Percentiles rank a stretch among this genome's conserved stretches.
Conservation (phyloP, 805 yeast genomes). For the Metschnikowia shivogae region DNA sequence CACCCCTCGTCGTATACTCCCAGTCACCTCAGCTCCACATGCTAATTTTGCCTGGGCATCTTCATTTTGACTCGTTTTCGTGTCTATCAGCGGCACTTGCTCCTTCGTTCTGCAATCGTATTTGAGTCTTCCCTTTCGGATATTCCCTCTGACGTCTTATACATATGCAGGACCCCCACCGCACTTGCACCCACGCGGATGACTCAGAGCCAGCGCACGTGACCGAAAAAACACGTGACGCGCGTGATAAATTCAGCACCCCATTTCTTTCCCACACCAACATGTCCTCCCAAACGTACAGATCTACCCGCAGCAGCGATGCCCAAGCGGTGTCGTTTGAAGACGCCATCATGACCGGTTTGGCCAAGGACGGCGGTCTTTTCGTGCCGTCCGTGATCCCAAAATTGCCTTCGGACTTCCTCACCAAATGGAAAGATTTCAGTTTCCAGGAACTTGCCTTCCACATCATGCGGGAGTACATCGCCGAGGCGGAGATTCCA, state of each 20-base stretch:
- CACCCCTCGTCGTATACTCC: too few relatives aligned
- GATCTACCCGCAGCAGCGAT: slow-evolving; percentile 70
- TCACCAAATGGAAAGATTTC: slow-evolving; percentile 65
- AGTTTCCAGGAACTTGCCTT: slow-evolving; percentile 84
- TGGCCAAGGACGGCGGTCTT: slow-evolving; percentile 96
- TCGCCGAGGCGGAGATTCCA: slow-evolving; percentile 69
- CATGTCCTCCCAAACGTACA: slow-evolving; percentile 38
- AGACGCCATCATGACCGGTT: slow-evolving; percentile 81
- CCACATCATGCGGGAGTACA: slow-evolving; percentile 77
- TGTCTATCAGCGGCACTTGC: too few relatives aligned
- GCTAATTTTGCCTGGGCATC: too few relatives aligned
- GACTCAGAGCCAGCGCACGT: slow-evolving; percentile 4
- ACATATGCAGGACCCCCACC: neutral
- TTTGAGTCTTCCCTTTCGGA: too few relatives aligned
- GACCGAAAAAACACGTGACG: neutral
- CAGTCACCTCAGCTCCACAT: too few relatives aligned
- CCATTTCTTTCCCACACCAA: neutral
- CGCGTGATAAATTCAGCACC: neutral
- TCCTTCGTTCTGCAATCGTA: too few relatives aligned
- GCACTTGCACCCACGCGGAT: slow-evolving; percentile 3
- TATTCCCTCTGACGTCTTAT: too few relatives aligned
- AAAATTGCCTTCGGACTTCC: slow-evolving; percentile 50
- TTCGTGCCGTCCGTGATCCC: slow-evolving; percentile 87
- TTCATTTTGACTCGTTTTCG: too few relatives aligned
- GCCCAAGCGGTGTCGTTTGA: slow-evolving; percentile 61